Base-by-base conservation (phyloP, 1,139 yeast species). In the Hansenula sp. region DNA sequence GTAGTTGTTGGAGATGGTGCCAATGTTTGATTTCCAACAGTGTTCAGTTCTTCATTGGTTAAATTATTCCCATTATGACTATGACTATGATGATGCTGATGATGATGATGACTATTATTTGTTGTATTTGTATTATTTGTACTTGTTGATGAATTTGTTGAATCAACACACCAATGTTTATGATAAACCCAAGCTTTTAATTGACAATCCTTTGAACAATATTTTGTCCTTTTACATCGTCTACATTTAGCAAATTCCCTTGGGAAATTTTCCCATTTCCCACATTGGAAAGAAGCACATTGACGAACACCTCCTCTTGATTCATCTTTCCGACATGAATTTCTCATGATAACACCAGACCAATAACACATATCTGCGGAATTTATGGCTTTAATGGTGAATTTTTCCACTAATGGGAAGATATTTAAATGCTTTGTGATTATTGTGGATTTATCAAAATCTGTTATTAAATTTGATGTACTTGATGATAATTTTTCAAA, bases 321-420 rank as follows among this genome's bases (percentile, higher is more conserved):
- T 60, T 91, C 98, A 62, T 91, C 94, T 59, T 93, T 81, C 47
- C 97, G 77, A 62, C 96, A 91, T 1, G 96, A 88, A 63, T 93
- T 93, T 48, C 98, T 76, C 93, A 93, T 93, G 40, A 91, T 89
- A 15, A 91, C 96, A 4, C 96, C 96, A 4, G 97, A 89, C 99
- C 99, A 93, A 66, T 91, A 90, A 55, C 86, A 85, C 73, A 90
- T 81, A 55, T 90, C 97, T 38, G 84, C 77, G 3, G 79, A 68
- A 57, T 75, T 74, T 32, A 77, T 76, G 21, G 79, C 71, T 50
- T 81, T 79, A 44, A 86, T 82, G 0, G 98, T 93, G 63, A 88
- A 91, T 60, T 85, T 83, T 63, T 93, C 99, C 37, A 91, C 97
- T 50, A 93, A 67, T 13, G 96, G 96, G 67, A 93, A 93, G 27